A percentile compares a stretch with the other conserved stretches of the same genome.
These are phyloP conservation scores for Harringtonia lauricola DNA, from an alignment of 2,329 filamentous ascomycete species.

Conservation along the genomic window DNA sequence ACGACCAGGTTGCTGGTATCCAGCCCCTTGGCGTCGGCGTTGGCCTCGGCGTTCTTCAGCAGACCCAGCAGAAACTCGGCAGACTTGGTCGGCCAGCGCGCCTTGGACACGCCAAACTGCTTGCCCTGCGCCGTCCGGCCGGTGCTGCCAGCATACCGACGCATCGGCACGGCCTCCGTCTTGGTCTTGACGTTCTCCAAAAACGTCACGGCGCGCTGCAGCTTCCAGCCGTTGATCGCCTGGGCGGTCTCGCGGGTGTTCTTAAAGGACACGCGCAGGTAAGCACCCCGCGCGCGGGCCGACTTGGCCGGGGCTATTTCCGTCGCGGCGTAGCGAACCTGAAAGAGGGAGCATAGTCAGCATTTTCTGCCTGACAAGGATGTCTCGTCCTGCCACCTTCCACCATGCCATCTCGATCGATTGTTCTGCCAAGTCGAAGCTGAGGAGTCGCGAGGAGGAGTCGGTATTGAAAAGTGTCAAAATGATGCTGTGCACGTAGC, in stretches of 20 bases:
- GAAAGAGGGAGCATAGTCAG: conserved; percentile 12
- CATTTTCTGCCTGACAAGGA: too few species aligned
- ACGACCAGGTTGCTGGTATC: conserved; percentile 95
- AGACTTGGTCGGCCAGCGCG: conserved; percentile 98
- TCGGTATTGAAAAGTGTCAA: too few species aligned
- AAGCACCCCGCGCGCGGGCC: conserved; percentile 95
- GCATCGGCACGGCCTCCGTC: conserved; percentile 96
- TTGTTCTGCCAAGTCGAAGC: too few species aligned
- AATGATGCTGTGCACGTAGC: too few species aligned
- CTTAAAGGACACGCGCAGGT: conserved; percentile 99
- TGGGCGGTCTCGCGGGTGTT: conserved; percentile 99
- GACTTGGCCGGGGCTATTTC: conserved; percentile 83
- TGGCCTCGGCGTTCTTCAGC: conserved; percentile 95
- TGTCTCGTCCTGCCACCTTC: too few species aligned
- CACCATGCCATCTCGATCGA: too few species aligned
- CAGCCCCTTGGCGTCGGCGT: conserved; percentile 93
- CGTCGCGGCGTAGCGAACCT: conserved; percentile 95
- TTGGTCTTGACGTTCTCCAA: conserved; percentile 97
- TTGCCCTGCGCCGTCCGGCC: conserved; percentile 98
- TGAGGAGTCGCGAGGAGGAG: too few species aligned
- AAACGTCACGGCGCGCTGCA: conserved; percentile 89
- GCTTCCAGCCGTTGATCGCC: conserved; percentile 98
- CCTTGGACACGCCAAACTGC: conserved; percentile 95
- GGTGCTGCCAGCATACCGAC: conserved; percentile 91
- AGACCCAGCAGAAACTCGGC: conserved; percentile 96